Percentiles rank a stretch among this genome's conserved stretches.
These are phyloP conservation scores for Ogataea haglerorum DNA, from an alignment of 805 yeast species.

Conservation along the genomic window DNA sequence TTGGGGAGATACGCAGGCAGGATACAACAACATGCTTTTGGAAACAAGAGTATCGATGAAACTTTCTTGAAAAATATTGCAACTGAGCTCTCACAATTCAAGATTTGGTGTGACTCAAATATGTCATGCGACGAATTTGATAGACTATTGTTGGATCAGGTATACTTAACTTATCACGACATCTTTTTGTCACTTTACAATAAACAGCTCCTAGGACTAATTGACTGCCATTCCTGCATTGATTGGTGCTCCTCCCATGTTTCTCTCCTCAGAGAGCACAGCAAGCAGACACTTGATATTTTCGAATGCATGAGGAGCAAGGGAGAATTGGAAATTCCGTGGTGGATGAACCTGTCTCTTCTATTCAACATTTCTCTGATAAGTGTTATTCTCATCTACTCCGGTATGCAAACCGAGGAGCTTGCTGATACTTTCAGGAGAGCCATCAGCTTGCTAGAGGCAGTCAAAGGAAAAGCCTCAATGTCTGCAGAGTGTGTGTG, in stretches of 20 bases:
- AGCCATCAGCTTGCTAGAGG: neutral
- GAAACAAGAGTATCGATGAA: neutral
- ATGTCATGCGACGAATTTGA: neutral
- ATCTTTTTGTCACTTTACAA: neutral
- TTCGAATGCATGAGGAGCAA: neutral
- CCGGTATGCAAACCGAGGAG: neutral
- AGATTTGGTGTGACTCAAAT: neutral
- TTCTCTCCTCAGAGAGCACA: neutral
- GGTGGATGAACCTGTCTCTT: neutral
- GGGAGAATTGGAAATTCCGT: neutral
- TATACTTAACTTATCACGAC: neutral
- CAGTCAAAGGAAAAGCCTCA: neutral
- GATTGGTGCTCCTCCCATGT: neutral
- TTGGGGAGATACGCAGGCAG: neutral
- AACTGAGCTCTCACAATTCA: neutral
- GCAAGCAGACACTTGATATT: neutral
- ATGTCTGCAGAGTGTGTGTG: neutral
- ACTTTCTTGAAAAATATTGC: neutral
- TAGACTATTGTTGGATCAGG: neutral
- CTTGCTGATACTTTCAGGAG: neutral
- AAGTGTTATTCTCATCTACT: neutral
- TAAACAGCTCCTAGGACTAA: neutral
- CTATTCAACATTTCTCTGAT: neutral
- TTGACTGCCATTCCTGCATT: neutral
- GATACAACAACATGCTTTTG: neutral